These are phyloP conservation scores for Geranomyces variabilis DNA, from an alignment of 192 early-diverging fungal species.

Conservation along the genomic window DNA sequence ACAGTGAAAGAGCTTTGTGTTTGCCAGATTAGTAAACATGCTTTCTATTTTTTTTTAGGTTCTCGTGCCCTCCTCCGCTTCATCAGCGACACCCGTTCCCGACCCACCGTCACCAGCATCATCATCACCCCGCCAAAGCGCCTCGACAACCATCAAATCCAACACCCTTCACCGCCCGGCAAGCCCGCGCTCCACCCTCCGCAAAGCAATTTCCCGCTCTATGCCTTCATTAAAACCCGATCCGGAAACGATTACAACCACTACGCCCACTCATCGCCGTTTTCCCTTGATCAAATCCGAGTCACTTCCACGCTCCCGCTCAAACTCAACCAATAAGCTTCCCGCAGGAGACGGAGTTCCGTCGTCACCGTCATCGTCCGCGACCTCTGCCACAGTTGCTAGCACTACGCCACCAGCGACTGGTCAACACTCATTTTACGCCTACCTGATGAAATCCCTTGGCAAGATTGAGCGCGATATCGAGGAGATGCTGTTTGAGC, in stretches of 20 bases:
- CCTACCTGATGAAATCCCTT: conserved; percentile 35
- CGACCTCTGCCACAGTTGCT: too few species aligned
- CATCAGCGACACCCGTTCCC: background rate
- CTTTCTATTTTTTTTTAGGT: too few species aligned
- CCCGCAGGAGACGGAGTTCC: too few species aligned
- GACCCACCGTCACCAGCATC: background rate
- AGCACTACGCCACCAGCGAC: background rate
- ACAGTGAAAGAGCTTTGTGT: background rate
- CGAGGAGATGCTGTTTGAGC: conserved; percentile 27
- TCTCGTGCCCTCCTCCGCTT: too few species aligned
- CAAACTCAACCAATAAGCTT: background rate
- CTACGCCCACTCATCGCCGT: too few species aligned
- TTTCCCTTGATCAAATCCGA: background rate
- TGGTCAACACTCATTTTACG: conserved; percentile 18
- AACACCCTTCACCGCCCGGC: background rate
- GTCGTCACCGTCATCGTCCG: too few species aligned
- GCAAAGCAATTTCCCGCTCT: conserved; percentile 36
- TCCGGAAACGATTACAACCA: background rate
- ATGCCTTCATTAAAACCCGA: conserved; percentile 30
- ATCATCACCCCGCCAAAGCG: background rate
- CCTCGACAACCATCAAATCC: background rate
- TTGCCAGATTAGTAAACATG: too few species aligned
- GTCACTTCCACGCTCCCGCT: background rate
- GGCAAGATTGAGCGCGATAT: conserved; percentile 41
- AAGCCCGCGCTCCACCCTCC: conserved; percentile 7